Evolutionary conservation across 116 monocot species (phyloP).

Genomic region (Phalaenopsis hybrid): DNA sequence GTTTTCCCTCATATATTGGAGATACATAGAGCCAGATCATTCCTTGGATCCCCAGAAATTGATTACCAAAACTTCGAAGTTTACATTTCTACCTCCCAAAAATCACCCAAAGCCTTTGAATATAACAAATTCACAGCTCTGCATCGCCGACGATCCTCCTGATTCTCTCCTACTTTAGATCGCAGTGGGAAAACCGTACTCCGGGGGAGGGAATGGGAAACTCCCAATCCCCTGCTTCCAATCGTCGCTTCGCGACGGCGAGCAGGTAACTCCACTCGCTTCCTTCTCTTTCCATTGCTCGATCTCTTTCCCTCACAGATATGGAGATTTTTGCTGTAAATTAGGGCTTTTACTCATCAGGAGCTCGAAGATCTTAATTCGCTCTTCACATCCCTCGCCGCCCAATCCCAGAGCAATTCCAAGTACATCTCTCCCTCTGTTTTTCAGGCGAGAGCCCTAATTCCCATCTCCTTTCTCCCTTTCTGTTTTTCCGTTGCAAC

Average conservation of each 20-base stretch:
- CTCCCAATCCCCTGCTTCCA: conserved; percentile 49
- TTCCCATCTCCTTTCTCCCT: not conserved
- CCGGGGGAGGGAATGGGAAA: conserved; percentile 52
- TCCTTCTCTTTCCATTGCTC: not conserved
- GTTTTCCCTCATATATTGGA: no score
- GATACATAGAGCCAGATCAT: no score
- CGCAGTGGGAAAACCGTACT: not conserved
- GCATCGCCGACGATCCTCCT: not conserved
- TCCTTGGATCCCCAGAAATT: no score
- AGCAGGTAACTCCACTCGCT: conserved; percentile 32
- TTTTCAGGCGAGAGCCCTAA: conserved; percentile 51
- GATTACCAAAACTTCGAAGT: no score
- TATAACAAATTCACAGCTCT: not conserved
- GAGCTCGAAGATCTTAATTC: conserved; percentile 63
- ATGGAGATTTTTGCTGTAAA: not conserved
- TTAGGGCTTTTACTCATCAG: conserved; percentile 64
- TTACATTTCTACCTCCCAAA: no score
- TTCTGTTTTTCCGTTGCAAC: not conserved
- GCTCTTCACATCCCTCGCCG: conserved; percentile 64
- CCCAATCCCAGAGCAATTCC: conserved; percentile 53
- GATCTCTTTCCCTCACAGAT: not conserved
- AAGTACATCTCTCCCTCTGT: conserved; percentile 54
- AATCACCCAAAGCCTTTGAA: no score
- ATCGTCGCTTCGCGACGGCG: conserved; percentile 48
- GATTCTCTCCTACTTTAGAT: not conserved